Evolutionary conservation across 306 rosid genomes (phyloP).

Genomic region (Gastrolobium bilobum): DNA sequence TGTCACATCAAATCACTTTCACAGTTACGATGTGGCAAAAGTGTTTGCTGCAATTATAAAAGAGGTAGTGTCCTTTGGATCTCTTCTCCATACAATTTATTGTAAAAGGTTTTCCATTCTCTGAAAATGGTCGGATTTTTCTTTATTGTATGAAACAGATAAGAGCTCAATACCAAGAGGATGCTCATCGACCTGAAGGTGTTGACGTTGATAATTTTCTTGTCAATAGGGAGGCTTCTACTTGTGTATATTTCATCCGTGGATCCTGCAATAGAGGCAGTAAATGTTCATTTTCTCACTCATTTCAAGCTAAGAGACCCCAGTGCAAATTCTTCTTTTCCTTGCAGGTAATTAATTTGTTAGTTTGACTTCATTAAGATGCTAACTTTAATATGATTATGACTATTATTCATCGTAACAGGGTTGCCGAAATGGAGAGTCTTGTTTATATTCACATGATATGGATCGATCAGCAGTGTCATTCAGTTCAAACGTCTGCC

Average conservation of each 20-base stretch:
- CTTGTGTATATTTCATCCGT: slow-evolving; percentile 62
- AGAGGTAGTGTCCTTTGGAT: slow-evolving; percentile 70
- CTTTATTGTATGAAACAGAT: slow-evolving; percentile 61
- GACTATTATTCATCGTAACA: slow-evolving; percentile 47
- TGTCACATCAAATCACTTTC: slow-evolving; percentile 64
- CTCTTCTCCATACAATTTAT: slow-evolving; percentile 20
- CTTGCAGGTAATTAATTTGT: slow-evolving; percentile 66
- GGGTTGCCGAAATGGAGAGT: slow-evolving; percentile 86
- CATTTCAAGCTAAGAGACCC: slow-evolving; percentile 66
- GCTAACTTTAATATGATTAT: slow-evolving; percentile 26
- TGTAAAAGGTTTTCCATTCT: slow-evolving; percentile 14
- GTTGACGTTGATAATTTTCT: slow-evolving; percentile 37
- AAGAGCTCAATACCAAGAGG: slow-evolving; percentile 59
- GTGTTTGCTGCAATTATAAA: slow-evolving; percentile 64
- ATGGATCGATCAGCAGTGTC: slow-evolving; percentile 51
- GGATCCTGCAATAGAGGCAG: slow-evolving; percentile 75
- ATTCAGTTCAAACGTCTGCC: slow-evolving; percentile 51
- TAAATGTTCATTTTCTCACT: slow-evolving; percentile 78
- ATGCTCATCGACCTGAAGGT: slow-evolving; percentile 49
- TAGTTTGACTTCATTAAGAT: slow-evolving; percentile 44
- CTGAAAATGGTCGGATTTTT: slow-evolving; percentile 20
- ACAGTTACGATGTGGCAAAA: slow-evolving; percentile 60
- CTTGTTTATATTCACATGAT: slow-evolving; percentile 78
- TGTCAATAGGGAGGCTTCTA: slow-evolving; percentile 55
- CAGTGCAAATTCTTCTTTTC: slow-evolving; percentile 78